A percentile compares a stretch with the other conserved stretches of the same genome.
Evolutionary conservation across 1,139 yeast genomes (phyloP).

Genomic region (Suhomyces wounanorum): DNA sequence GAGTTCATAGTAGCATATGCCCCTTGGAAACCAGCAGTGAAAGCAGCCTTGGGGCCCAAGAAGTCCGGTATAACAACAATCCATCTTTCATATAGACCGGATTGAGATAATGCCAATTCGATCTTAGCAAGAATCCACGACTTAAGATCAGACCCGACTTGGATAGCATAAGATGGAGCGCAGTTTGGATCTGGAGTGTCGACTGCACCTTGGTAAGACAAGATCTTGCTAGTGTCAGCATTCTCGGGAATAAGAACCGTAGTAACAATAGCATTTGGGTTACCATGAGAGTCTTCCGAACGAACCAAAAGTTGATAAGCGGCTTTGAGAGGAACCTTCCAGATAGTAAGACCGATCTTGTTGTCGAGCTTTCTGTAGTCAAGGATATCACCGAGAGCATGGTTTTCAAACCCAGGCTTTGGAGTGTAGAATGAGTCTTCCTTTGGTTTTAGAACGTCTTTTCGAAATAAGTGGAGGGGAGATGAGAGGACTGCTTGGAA

Average conservation of each 20-base stretch:
- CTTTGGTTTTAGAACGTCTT: neutral
- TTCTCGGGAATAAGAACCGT: conserved; percentile 35
- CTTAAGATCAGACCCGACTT: conserved; percentile 21
- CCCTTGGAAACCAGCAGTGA: conserved; percentile 32
- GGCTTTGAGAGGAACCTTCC: conserved; percentile 19
- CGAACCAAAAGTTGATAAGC: conserved; percentile 38
- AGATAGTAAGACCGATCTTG: neutral
- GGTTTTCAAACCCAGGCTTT: conserved; percentile 27
- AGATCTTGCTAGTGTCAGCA: conserved; percentile 29
- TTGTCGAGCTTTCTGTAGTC: conserved; percentile 20
- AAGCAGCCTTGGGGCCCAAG: conserved; percentile 32
- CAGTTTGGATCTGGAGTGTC: conserved; percentile 34
- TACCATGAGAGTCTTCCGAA: conserved; percentile 34
- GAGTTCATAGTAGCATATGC: conserved; percentile 33
- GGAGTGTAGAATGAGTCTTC: conserved; percentile 33
- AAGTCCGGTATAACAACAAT: conserved; percentile 36
- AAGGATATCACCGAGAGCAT: conserved; percentile 29
- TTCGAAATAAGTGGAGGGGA: neutral
- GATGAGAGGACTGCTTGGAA: neutral
- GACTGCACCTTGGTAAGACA: conserved; percentile 37
- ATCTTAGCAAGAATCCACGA: conserved; percentile 7
- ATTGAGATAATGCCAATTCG: conserved; percentile 14
- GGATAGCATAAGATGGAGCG: conserved; percentile 35
- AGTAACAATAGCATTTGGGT: conserved; percentile 33
- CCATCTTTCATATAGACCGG: conserved; percentile 30